Evolutionary conservation across 805 yeast genomes (phyloP), one percentile per base, ranked within the genome.

Genomic region (Isabelozyma rhagii): DNA sequence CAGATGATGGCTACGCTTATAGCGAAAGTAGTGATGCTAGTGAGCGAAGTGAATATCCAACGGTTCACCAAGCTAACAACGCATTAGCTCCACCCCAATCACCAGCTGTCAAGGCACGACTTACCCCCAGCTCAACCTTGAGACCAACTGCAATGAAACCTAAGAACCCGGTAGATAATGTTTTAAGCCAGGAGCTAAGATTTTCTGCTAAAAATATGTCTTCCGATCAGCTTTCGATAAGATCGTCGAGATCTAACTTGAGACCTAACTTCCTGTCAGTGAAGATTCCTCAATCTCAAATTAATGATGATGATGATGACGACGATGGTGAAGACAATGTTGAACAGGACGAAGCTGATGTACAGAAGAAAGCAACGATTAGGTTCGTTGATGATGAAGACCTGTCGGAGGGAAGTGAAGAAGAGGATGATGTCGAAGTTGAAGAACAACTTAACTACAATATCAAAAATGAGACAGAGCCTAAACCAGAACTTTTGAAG

Each of bases 251-350:
- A 13, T 64, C 74, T 13, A 71, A 72, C 49, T 64, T 74, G 39
- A 74, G 81, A 44, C 89, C 91, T 0, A 81, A 81, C 43, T 84
- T 88, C 56, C 81, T 87, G 36, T 85, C 93, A 2, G 85, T 82
- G 41, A 83, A 86, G 45, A 75, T 87, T 45, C 94, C 94, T 1
- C 77, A 81, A 52, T 81, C 93, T 0, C 82, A 77, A 52, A 77
- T 87, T 0, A 68, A 83, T 44, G 89, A 84, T 50, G 86, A 84
- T 52, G 89, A 86, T 0, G 80, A 79, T 17, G 91, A 88, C 13
- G 66, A 81, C 44, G 87, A 82, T 48, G 84, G 83, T 49, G 88
- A 85, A 0, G 79, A 78, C 15, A 89, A 87, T 8, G 87, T 82
- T 47, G 84, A 83, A 49, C 88, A 85, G 0, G 79, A 78, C 15